These are phyloP conservation scores for Lipomyces orientalis DNA, from an alignment of 805 yeast species.

Conservation along the genomic window DNA sequence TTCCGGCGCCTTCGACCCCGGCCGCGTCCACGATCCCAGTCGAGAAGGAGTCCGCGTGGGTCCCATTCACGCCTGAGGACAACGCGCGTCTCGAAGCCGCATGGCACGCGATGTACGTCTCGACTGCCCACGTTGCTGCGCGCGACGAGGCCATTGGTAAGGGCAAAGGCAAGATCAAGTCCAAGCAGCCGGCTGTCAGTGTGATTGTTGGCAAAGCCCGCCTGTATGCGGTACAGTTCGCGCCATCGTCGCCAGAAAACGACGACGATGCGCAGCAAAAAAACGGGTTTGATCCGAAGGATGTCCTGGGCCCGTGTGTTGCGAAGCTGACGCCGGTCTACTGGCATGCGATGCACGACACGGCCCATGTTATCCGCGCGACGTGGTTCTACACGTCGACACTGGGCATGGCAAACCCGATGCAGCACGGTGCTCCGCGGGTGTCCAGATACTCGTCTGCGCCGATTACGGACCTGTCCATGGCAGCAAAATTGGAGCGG, in stretches of 20 bases:
- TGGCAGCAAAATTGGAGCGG: slow-evolving; percentile 35
- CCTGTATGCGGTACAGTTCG: slow-evolving; percentile 37
- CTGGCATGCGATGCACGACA: slow-evolving; percentile 46
- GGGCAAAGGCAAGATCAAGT: slow-evolving; percentile 11
- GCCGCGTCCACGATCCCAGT: slow-evolving; percentile 35
- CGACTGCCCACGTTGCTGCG: slow-evolving; percentile 17
- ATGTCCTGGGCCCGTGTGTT: slow-evolving; percentile 23
- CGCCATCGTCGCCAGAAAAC: slow-evolving; percentile 20
- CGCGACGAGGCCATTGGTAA: slow-evolving; percentile 2
- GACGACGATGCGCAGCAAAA: neutral
- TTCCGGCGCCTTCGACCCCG: slow-evolving; percentile 35
- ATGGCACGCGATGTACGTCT: slow-evolving; percentile 30
- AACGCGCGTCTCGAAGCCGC: slow-evolving; percentile 40
- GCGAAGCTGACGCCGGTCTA: slow-evolving; percentile 47
- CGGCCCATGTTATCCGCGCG: slow-evolving; percentile 45
- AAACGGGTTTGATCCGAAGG: neutral
- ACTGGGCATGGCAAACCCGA: neutral
- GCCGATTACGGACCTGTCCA: slow-evolving; percentile 41
- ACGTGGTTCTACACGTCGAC: slow-evolving; percentile 47
- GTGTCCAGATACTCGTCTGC: slow-evolving; percentile 39
- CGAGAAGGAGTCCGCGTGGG: slow-evolving; percentile 44
- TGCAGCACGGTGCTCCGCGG: slow-evolving; percentile 19
- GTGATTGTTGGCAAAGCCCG: slow-evolving; percentile 37
- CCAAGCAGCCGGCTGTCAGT: slow-evolving; percentile 24
- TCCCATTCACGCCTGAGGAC: slow-evolving; percentile 49